These are phyloP conservation scores for Nakazawaea ernobii DNA, from an alignment of 805 yeast species.

Conservation along the genomic window DNA sequence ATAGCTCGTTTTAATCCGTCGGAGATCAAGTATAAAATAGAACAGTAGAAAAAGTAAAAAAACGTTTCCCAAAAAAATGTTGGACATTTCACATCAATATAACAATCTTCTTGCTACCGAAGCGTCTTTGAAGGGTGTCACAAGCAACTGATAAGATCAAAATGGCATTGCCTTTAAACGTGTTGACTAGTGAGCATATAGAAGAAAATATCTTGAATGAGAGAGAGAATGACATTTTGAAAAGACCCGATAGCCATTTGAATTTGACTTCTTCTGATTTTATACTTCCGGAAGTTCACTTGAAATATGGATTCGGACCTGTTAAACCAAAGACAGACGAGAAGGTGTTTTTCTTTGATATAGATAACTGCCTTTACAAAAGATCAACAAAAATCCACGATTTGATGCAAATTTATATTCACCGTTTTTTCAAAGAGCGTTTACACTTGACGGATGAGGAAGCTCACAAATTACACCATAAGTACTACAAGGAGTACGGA, in stretches of 20 bases:
- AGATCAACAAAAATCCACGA: conserved; percentile 74
- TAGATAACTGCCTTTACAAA: conserved; percentile 86
- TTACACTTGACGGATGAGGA: conserved; percentile 62
- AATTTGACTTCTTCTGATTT: background rate
- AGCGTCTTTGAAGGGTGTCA: no score
- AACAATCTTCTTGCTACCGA: no score
- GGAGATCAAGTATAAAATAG: background rate
- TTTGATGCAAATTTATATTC: conserved; percentile 82
- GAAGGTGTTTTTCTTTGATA: conserved; percentile 72
- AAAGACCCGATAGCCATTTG: conserved; percentile 9
- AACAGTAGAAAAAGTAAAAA: background rate
- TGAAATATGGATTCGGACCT: conserved; percentile 24
- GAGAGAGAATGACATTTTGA: conserved; percentile 3
- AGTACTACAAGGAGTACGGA: conserved; percentile 83
- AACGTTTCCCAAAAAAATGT: background rate
- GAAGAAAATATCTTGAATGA: conserved; percentile 2
- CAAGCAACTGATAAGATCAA: background rate
- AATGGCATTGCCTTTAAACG: conserved; percentile 11
- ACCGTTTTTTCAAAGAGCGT: conserved; percentile 66
- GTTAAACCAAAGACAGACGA: conserved; percentile 19
- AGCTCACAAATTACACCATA: conserved; percentile 64
- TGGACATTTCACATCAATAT: no score
- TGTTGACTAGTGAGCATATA: background rate
- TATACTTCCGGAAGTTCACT: conserved; percentile 19
- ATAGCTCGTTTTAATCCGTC: background rate